Conservation (phyloP, 805 yeast genomes). For the Kluyveromyces dobzhanskii region DNA sequence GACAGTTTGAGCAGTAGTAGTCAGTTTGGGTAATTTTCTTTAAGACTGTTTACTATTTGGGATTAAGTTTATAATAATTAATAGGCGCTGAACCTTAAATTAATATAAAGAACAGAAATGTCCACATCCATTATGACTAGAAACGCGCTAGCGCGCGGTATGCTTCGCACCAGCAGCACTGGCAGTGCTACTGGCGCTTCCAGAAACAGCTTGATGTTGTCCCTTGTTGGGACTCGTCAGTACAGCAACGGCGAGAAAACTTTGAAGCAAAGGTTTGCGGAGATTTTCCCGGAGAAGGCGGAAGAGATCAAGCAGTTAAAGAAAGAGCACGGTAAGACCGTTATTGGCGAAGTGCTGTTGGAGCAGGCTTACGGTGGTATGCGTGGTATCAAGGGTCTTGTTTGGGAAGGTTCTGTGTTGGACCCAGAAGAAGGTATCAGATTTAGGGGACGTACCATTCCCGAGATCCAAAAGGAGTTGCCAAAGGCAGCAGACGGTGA, state of each 20-base stretch:
- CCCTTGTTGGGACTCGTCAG: conserved; percentile 8
- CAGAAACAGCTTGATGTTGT: not conserved
- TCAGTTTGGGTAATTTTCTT: too few species aligned
- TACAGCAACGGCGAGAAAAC: conserved; percentile 34
- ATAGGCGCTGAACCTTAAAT: too few species aligned
- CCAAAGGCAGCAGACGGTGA: conserved; percentile 67
- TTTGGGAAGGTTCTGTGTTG: conserved; percentile 83
- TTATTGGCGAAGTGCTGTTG: conserved; percentile 63
- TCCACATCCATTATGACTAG: not conserved
- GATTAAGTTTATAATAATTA: too few species aligned
- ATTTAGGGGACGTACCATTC: conserved; percentile 78
- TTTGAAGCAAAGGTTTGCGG: conserved; percentile 90
- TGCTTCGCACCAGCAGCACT: not conserved
- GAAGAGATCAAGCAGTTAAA: conserved; percentile 80
- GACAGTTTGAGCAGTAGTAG: too few species aligned
- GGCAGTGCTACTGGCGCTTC: not conserved
- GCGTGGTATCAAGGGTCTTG: conserved; percentile 81
- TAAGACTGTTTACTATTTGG: too few species aligned
- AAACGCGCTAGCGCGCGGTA: conserved; percentile 1
- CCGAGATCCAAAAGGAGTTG: conserved; percentile 62
- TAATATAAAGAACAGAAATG: not conserved
- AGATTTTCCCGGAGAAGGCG: conserved; percentile 81
- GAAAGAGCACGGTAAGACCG: conserved; percentile 74
- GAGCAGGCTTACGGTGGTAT: conserved; percentile 88
- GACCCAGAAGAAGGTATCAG: conserved; percentile 83